These are phyloP conservation scores for Microstroma glucosiphilum DNA, from an alignment of 1,284 basidiomycete species.

Conservation along the genomic window DNA sequence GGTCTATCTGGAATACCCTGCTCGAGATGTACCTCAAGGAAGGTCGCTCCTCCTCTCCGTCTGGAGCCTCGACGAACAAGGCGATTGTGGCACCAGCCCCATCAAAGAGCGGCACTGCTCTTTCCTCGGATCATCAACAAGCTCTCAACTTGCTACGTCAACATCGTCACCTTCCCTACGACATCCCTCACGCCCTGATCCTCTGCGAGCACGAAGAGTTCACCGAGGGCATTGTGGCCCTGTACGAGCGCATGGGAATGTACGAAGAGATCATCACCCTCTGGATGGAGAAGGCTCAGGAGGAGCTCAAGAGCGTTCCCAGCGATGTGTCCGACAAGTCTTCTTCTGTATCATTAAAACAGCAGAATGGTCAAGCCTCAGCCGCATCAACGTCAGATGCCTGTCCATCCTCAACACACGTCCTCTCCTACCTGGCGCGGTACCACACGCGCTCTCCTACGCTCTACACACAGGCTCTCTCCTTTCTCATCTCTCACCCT, in stretches of 20 bases:
- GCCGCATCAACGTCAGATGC: conserved; percentile 53
- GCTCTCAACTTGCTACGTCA: conserved; percentile 39
- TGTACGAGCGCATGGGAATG: conserved; percentile 93
- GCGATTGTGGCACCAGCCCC: neutral
- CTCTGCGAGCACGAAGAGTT: conserved; percentile 79
- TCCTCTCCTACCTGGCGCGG: conserved; percentile 64
- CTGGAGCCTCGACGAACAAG: conserved; percentile 32
- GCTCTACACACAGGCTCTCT: conserved; percentile 80
- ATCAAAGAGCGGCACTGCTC: neutral
- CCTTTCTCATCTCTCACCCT: conserved; percentile 72
- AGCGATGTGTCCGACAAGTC: conserved; percentile 8
- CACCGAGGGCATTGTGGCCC: conserved; percentile 72
- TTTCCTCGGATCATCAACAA: neutral
- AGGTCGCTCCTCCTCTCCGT: conserved; percentile 47
- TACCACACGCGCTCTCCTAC: conserved; percentile 69
- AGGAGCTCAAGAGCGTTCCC: conserved; percentile 20
- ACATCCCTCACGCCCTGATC: conserved; percentile 82
- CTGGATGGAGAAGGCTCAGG: conserved; percentile 64
- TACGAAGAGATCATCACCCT: conserved; percentile 88
- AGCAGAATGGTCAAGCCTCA: conserved; percentile 26
- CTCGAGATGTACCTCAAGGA: conserved; percentile 82
- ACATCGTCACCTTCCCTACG: conserved; percentile 63
- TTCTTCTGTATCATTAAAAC: conserved; percentile 41
- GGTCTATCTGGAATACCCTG: conserved; percentile 89
- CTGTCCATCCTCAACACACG: conserved; percentile 53